These are phyloP conservation scores for Chrysopogon serrulatus DNA, from an alignment of 176 grass and related monocot genomes.

Conservation along the genomic window DNA sequence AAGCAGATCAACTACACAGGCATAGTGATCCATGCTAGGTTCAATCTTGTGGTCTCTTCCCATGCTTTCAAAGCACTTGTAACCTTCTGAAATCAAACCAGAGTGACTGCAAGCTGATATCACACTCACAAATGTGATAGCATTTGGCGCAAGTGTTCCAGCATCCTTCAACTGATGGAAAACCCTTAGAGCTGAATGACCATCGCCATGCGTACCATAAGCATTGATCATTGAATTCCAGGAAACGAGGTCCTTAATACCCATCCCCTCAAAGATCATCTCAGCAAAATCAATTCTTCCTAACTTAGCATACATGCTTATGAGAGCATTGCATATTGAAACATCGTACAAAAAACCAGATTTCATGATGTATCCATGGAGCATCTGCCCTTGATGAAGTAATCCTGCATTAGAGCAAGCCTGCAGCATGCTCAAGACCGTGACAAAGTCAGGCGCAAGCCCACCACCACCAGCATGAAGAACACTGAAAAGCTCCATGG, in stretches of 20 bases:
- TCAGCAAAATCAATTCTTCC: constrained; percentile 48
- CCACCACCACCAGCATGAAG: constrained; percentile 24
- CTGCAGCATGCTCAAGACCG: constrained; percentile 50
- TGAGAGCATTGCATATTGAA: constrained; percentile 55
- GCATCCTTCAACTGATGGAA: constrained; percentile 36
- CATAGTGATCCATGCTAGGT: constrained; percentile 64
- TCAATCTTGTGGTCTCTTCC: constrained; percentile 43
- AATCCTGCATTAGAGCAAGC: constrained; percentile 44
- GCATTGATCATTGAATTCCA: constrained; percentile 73
- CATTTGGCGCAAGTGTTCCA: constrained; percentile 43
- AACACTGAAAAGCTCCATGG: constrained; percentile 38
- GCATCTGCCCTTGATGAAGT: constrained; percentile 47
- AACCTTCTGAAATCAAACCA: constrained; percentile 61
- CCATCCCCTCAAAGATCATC: constrained; percentile 48
- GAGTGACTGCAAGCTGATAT: constrained; percentile 66
- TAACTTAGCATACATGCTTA: constrained; percentile 62
- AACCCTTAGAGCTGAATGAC: constrained; percentile 40
- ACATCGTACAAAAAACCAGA: constrained; percentile 30
- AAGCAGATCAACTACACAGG: constrained; percentile 63
- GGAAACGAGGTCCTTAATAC: constrained; percentile 55
- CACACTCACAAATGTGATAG: constrained; percentile 53
- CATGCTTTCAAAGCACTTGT: constrained; percentile 65
- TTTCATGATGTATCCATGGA: constrained; percentile 52
- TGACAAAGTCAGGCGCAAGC: constrained; percentile 38
- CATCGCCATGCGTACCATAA: constrained; percentile 62